Evolutionary conservation across 345 rosid genomes (phyloP).

Genomic region (Gossypium longicalyx): DNA sequence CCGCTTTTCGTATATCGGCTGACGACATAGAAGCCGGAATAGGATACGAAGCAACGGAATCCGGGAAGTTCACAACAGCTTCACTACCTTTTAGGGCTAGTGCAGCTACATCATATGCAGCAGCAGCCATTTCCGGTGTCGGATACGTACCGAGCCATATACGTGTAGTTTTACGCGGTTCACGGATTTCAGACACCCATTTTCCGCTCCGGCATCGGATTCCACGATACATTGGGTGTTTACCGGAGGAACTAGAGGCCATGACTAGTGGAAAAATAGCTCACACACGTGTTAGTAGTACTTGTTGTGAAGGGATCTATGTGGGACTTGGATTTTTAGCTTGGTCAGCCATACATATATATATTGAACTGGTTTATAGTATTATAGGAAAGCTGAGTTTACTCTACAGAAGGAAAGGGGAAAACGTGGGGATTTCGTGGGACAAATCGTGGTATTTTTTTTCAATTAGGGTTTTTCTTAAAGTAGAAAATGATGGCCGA

Average conservation of each 20-base stretch:
- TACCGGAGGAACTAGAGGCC: constrained; percentile 29
- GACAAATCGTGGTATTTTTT: constrained; percentile 10
- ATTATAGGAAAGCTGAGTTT: background rate
- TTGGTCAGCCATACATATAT: constrained; percentile 27
- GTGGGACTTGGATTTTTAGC: constrained; percentile 20
- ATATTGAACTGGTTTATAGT: background rate
- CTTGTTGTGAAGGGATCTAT: constrained; percentile 8
- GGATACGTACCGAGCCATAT: constrained; percentile 94
- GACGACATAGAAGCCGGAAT: constrained; percentile 57
- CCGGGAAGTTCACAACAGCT: constrained; percentile 71
- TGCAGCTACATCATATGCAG: constrained; percentile 86
- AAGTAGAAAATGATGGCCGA: constrained; percentile 3
- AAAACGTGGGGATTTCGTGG: constrained; percentile 58
- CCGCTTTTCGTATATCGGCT: constrained; percentile 61
- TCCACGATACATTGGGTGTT: constrained; percentile 55
- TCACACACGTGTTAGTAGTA: constrained; percentile 3
- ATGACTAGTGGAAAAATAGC: background rate
- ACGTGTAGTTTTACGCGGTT: constrained; percentile 75
- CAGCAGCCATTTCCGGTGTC: constrained; percentile 79
- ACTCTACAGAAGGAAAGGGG: background rate
- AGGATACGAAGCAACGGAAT: constrained; percentile 42
- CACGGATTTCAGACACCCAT: constrained; percentile 96
- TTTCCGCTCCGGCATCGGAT: constrained; percentile 73
- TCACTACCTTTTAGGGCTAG: constrained; percentile 67
- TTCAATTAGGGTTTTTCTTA: background rate